Percentiles rank a stretch among this genome's conserved stretches.
Evolutionary conservation across 148 eudicot species (phyloP).

Genomic region (Euryodendron excelsum): DNA sequence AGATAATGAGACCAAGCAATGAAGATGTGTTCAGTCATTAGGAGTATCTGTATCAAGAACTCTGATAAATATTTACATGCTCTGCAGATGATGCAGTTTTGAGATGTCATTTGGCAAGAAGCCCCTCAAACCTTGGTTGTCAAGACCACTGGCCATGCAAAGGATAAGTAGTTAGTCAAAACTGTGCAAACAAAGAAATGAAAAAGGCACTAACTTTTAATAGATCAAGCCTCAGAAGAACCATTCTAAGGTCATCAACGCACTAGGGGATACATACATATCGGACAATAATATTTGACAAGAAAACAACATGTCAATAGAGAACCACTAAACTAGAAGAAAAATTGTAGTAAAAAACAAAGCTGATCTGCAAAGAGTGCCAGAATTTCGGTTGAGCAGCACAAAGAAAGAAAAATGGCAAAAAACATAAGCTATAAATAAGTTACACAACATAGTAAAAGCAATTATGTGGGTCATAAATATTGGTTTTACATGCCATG

Average conservation of each 20-base stretch:
- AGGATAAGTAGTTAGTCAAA: constrained; percentile 13
- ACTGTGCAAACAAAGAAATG: not conserved
- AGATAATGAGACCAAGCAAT: not conserved
- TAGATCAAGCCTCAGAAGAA: not conserved
- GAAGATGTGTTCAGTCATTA: not conserved
- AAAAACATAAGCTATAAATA: not conserved
- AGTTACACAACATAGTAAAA: not conserved
- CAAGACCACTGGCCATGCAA: constrained; percentile 67
- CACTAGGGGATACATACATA: not conserved
- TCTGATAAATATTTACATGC: constrained; percentile 65
- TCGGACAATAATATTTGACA: not conserved
- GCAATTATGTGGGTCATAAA: not conserved
- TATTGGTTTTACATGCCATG: not conserved
- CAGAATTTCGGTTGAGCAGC: not conserved
- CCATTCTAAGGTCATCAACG: not conserved
- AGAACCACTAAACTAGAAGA: not conserved
- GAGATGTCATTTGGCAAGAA: constrained; percentile 74
- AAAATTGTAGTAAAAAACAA: not conserved
- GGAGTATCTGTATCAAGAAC: not conserved
- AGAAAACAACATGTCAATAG: not conserved
- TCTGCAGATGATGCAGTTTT: constrained; percentile 74
- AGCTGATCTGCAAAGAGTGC: not conserved
- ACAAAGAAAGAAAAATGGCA: not conserved
- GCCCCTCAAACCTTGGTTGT: constrained; percentile 91
- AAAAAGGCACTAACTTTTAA: not conserved